Evolutionary conservation across 345 rosid species (phyloP).

Genomic region (Camelina sativa): DNA sequence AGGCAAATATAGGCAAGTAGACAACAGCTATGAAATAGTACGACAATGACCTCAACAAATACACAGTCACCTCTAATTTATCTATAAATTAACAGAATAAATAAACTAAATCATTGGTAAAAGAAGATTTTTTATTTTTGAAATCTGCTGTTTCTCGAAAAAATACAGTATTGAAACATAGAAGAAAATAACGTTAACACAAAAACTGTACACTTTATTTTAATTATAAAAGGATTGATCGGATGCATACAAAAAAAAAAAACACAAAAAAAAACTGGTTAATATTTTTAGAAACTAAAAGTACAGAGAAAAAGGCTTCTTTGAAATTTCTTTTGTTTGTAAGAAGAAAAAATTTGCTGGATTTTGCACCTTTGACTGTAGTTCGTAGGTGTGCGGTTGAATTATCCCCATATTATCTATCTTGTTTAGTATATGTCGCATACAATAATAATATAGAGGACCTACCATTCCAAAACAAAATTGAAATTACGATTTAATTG

Average conservation of each 20-base stretch:
- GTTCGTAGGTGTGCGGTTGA: background rate
- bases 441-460: background rate
- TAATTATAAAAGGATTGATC: background rate
- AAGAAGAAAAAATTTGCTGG: conserved; percentile 3
- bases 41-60: conserved; percentile 32
- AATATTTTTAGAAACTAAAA: conserved; percentile 5
- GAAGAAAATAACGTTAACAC: background rate
- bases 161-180: background rate
- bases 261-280: background rate
- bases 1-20: conserved; percentile 32
- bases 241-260: background rate
- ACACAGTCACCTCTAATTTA: conserved; percentile 26
- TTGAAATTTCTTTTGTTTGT: background rate
- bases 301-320: background rate
- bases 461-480: background rate
- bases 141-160: background rate
- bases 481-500: background rate
- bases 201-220: background rate
- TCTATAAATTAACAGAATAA: background rate
- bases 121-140: background rate
- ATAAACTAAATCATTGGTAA: background rate
- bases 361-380: background rate
- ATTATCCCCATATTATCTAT: background rate
- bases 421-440: background rate
- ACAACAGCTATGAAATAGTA: conserved; percentile 35